Evolutionary conservation across 2,329 filamentous ascomycete species (phyloP), one percentile per base, ranked within the genome.

Genomic region (Tolypocladium ophioglossoides): DNA sequence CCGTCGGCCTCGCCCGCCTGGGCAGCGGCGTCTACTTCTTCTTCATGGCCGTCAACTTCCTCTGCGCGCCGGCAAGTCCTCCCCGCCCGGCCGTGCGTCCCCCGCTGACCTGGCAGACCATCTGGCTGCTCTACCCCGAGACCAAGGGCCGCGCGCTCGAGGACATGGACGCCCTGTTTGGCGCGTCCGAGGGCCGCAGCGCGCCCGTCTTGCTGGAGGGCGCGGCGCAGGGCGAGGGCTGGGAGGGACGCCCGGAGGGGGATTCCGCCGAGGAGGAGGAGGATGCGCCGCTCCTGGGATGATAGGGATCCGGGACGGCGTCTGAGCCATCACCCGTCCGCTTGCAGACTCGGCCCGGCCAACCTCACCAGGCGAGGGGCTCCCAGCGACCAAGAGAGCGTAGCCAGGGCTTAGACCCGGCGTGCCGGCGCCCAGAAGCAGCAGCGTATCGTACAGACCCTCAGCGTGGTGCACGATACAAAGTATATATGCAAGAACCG

Each of bases 21-120:
- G 78, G 78, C 3, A 75, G 74, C 14, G 72, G 71, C 22, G 74
- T 79, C 3, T 82, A 82, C 63, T 82, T 82, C 58, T 76, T 82
- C 56, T 82, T 83, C 61, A 79, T 80, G 73, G 68, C 55, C 51
- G 34, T 54, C 40, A 53, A 56, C 35, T 52, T 53, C 39, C 20
- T 27, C 20, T 49, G 48, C 30, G 54, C 55, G 4, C 58, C 59
- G 37, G 59, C 59, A 54, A 20, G 59, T n/a, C n/a, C n/a, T n/a
- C n/a, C n/a, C n/a, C n/a, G n/a, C n/a, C n/a, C n/a, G n/a, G n/a
- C n/a, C n/a, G n/a, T n/a, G n/a, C n/a, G n/a, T n/a, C n/a, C n/a
- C n/a, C n/a, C n/a, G n/a, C n/a, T n/a, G n/a, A n/a, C n/a, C n/a
- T n/a, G n/a, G n/a, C 40, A 74, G 71, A 63, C 74, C 12, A 68